Evolutionary conservation across 129 eudicot genomes (phyloP).

Genomic region (Chrysanthemum seticuspe): DNA sequence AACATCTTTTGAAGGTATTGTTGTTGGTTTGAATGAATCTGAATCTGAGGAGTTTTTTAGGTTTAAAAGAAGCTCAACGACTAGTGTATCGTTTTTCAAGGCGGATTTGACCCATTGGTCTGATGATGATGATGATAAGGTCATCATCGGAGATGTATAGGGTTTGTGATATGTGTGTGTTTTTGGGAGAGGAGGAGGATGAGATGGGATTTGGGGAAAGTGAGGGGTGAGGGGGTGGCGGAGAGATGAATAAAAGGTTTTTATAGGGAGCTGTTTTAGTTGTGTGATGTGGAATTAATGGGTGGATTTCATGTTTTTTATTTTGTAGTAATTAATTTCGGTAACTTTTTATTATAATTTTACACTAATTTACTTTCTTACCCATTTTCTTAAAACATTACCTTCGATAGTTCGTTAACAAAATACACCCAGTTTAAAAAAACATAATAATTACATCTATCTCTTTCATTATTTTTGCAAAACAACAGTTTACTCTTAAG

Average conservation of each 20-base stretch:
- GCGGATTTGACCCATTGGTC: constrained; percentile 50
- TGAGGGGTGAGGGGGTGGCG: constrained; percentile 29
- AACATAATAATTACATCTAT: too few species aligned
- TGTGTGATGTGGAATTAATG: neutral
- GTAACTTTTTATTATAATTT: too few species aligned
- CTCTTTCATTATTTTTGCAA: too few species aligned
- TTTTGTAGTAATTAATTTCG: neutral
- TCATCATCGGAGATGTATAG: constrained; percentile 29
- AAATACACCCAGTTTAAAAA: too few species aligned
- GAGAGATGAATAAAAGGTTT: constrained; percentile 23
- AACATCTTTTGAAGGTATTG: neutral
- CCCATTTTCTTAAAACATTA: too few species aligned
- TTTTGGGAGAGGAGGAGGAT: constrained; percentile 5
- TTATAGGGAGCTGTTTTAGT: constrained; percentile 33
- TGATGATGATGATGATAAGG: neutral
- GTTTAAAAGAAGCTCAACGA: constrained; percentile 43
- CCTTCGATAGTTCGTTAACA: too few species aligned
- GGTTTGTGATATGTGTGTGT: neutral
- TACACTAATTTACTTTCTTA: too few species aligned
- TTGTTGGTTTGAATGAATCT: neutral
- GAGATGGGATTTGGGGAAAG: constrained; percentile 22
- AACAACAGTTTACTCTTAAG: too few species aligned
- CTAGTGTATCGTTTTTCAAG: constrained; percentile 37
- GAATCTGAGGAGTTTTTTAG: constrained; percentile 37
- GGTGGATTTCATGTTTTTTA: neutral